Conservation (phyloP, 257 asterid genomes). For the Perilla frutescens region DNA sequence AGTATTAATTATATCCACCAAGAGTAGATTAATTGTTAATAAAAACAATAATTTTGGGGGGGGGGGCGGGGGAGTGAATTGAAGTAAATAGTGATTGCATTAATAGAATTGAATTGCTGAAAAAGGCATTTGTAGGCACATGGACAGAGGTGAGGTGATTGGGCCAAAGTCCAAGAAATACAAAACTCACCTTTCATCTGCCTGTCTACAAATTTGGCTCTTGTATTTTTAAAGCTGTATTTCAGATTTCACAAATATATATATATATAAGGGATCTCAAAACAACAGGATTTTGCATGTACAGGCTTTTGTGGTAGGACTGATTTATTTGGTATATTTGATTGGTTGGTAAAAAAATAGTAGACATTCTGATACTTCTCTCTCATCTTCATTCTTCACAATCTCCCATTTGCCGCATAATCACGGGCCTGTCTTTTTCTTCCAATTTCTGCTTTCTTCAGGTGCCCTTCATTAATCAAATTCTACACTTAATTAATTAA, state of each 20-base stretch:
- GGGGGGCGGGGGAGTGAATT: too few relatives aligned
- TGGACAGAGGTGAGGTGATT: constrained; percentile 13
- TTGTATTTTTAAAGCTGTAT: constrained; percentile 21
- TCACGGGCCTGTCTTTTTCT: constrained; percentile 42
- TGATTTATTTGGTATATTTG: constrained; percentile 11
- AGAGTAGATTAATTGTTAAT: too few relatives aligned
- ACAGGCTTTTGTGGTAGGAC: constrained; percentile 35
- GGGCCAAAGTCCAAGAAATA: constrained; percentile 34
- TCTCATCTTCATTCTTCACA: constrained; percentile 17
- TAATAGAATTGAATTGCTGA: background rate
- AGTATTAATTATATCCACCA: too few relatives aligned
- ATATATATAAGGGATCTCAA: background rate
- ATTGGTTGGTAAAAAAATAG: constrained; percentile 10
- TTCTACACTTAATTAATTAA: too few relatives aligned
- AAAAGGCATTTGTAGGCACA: constrained; percentile 14
- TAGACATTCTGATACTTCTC: background rate
- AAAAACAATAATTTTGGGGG: too few relatives aligned
- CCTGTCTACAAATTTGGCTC: constrained; percentile 17
- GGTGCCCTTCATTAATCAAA: constrained; percentile 20
- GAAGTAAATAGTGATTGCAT: too few relatives aligned
- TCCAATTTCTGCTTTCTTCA: constrained; percentile 12
- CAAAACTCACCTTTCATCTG: constrained; percentile 33
- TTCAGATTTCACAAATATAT: background rate
- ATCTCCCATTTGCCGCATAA: constrained; percentile 44
- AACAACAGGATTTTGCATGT: constrained; percentile 9